Conservation (phyloP, 495 filamentous ascomycete species). For the Chaetomium fimeti region DNA sequence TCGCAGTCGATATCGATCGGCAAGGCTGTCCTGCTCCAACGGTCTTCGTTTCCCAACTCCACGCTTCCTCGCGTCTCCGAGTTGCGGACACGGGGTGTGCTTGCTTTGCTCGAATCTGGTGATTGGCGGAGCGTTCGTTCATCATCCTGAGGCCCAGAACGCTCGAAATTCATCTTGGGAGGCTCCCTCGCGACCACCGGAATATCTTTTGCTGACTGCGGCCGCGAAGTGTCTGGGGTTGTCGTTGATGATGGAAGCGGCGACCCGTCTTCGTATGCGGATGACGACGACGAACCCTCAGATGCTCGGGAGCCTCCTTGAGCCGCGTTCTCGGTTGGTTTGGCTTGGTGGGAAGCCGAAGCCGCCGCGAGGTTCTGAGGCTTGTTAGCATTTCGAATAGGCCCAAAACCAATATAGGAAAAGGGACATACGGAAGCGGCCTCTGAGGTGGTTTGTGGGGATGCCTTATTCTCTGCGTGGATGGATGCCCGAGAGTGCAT, state of each 20-base stretch:
- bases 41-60: constrained; percentile 30
- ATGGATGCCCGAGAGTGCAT: constrained; percentile 19
- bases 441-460: neutral
- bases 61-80: constrained; percentile 14
- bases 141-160: constrained; percentile 23
- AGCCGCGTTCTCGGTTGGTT: constrained; percentile 18
- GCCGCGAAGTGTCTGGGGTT: constrained; percentile 49
- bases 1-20: constrained; percentile 41
- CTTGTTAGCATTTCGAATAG: neutral
- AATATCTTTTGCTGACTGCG: constrained; percentile 43
- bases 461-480: constrained; percentile 1
- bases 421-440: neutral
- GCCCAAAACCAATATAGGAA: neutral
- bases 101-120: constrained; percentile 28
- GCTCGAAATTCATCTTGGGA: neutral
- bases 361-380: constrained; percentile 2
- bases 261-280: constrained; percentile 45
- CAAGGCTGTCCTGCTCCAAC: constrained; percentile 39
- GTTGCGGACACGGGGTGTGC: constrained; percentile 27
- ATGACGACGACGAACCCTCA: constrained; percentile 48
- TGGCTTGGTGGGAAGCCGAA: constrained; percentile 9
- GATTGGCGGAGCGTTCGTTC: constrained; percentile 29
- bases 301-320: constrained; percentile 33
- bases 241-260: constrained; percentile 41
- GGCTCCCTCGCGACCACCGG: constrained; percentile 18